Evolutionary conservation across 768 basidiomycete species (phyloP), one percentile per base, ranked within the genome.

Genomic region (Coprinellus micaceus): DNA sequence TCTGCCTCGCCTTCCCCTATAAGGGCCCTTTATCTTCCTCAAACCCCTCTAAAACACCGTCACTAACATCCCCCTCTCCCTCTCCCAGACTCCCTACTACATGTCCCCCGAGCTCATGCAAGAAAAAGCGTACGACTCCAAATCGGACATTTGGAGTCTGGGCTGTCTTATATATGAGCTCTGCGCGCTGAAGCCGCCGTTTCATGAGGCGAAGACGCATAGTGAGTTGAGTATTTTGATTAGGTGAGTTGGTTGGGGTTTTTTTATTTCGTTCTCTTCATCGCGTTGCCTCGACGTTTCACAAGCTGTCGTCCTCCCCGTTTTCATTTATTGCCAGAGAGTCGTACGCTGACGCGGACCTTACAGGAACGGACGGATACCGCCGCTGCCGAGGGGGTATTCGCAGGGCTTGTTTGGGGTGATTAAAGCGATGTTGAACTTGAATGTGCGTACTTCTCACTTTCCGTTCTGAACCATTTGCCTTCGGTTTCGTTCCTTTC

Each of bases 41-140:
- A n/a, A n/a, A n/a, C 33, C 33, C 13, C 33, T 33, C 33, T 33
- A 33, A n/a, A n/a, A n/a, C 33, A 33, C 33, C 7, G 7, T 33
- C 33, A 33, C 63, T 28, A 26, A 24, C 45, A 17, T 10, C 21
- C 6, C 45, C 21, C 25, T 47, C 10, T 10, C 4, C 7, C n/a
- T 26, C 45, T 7, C 21, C 6, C 24, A 47, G 45, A 47, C 45
- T 5, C 45, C 45, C 45, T 95, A 98, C 68, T 98, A 99, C 75
- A 98, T 99, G 97, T 97, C 94, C 1, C 97, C 97, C 0, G 96
- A 99, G 70, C 81, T 98, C 30, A 93, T 98, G 83, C 92, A 91
- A 74, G 96, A 98, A 68, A 94, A 92, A 68, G 84, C 92, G 2
- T 99, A 99, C 71, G 97, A 98, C 73, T 89, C 92, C 6, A 99